Base-by-base conservation (phyloP, 2,329 filamentous ascomycete species). In the Colletotrichum theobromicola region DNA sequence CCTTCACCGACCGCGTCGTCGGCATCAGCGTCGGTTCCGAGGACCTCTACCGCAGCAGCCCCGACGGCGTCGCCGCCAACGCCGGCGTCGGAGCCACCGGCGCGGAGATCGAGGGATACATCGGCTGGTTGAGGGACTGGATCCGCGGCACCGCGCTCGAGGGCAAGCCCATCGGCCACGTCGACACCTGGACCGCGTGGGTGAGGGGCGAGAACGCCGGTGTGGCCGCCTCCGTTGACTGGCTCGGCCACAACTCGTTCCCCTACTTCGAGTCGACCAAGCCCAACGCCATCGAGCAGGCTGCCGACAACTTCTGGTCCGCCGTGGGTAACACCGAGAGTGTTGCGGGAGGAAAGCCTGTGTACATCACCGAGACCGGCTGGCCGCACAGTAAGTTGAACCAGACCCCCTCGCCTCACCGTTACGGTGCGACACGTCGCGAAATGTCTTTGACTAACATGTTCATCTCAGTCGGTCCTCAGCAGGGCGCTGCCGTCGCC, bases 131-230 rank as follows among this genome's bases (percentile, higher is more conserved):
- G 72, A 87, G 89, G 57, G 79, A 80, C 50, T 85, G 88, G 73
- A 87, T 93, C 76, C 78, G 84, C 16, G 79, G 78, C 72, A 83
- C 81, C 7, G 64, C 77, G 3, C 77, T 84, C 16, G 77, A 77
- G 9, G 82, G 83, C 46, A 83, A 80, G 53, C 82, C 87, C 16
- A 83, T 90, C 74, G 88, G 88, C 34, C 89, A 91, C 78, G 89
- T 91, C 57, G 90, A 91, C 79, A 91, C 89, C 2, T 90, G 88
- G 84, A 88, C 86, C 16, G 84, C 85, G 13, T 89, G 87, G 88
- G 85, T 88, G 1, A 85, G 90, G 78, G 77, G 79, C 26, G 83
- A 83, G 66, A 91, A 90, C 80, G 68, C 72, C 9, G 57, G 42
- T 3, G 72, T 91, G 28, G 87, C 89, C 75, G 80, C 83, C 21